These are phyloP conservation scores for Trypanosoma vivax DNA, from an alignment of 208 protist genomes.

Conservation along the genomic window DNA sequence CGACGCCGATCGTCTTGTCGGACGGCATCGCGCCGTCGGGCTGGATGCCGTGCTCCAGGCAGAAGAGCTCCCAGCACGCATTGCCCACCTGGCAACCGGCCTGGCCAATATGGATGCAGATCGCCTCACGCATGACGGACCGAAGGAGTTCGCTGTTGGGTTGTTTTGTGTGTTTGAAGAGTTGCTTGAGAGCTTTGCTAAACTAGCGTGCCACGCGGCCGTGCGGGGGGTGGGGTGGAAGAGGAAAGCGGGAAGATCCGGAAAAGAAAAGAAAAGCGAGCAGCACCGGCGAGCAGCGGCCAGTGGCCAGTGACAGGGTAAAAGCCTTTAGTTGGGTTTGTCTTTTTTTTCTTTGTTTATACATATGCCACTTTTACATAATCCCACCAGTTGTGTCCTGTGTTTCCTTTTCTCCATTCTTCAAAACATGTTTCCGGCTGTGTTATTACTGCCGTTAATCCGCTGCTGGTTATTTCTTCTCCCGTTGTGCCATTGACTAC, in stretches of 20 bases:
- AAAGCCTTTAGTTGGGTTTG: neutral
- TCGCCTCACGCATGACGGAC: slow-evolving; percentile 85
- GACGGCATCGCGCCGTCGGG: slow-evolving; percentile 85
- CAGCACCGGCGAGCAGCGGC: no score
- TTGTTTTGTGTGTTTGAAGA: neutral
- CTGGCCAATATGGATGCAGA: slow-evolving; percentile 95
- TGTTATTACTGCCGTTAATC: slow-evolving; percentile 54
- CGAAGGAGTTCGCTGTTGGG: neutral
- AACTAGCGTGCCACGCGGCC: neutral
- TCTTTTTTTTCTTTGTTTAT: slow-evolving; percentile 3
- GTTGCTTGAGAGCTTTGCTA: neutral
- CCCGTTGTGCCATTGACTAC: slow-evolving; percentile 65
- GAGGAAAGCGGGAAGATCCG: neutral
- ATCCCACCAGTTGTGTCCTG: slow-evolving; percentile 35
- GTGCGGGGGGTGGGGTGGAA: neutral
- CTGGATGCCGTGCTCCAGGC: slow-evolving; percentile 89
- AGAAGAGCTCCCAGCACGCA: slow-evolving; percentile 94
- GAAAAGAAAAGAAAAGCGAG: neutral
- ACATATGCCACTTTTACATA: slow-evolving; percentile 26
- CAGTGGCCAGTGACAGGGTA: no score
- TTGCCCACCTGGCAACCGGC: slow-evolving; percentile 97
- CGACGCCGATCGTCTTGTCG: slow-evolving; percentile 79
- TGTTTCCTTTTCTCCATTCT: slow-evolving; percentile 38
- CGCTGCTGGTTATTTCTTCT: slow-evolving; percentile 51
- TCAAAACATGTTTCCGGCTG: slow-evolving; percentile 60